Evolutionary conservation across 768 basidiomycete genomes (phyloP).

Genomic region (Bullera alba): DNA sequence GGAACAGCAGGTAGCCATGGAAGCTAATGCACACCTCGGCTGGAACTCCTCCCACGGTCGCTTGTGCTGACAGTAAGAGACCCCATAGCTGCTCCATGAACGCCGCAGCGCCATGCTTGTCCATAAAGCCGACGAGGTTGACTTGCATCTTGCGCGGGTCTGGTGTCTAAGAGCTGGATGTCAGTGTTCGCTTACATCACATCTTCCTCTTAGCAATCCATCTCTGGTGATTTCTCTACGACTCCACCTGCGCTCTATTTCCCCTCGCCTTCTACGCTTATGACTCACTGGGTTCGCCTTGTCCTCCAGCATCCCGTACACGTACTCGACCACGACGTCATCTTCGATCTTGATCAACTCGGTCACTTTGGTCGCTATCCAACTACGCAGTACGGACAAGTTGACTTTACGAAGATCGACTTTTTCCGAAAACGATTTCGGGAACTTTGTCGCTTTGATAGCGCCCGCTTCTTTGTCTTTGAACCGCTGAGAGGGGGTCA

Average conservation of each 20-base stretch:
- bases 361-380: slow-evolving; percentile 78
- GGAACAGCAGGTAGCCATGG: not conserved
- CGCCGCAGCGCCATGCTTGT: slow-evolving; percentile 63
- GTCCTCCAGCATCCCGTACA: slow-evolving; percentile 88
- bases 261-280: too few relatives aligned
- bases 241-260: too few relatives aligned
- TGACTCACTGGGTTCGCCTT: slow-evolving; percentile 67
- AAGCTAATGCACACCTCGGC: slow-evolving; percentile 50
- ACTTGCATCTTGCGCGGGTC: slow-evolving; percentile 97
- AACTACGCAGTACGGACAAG: slow-evolving; percentile 79
- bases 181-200: too few relatives aligned
- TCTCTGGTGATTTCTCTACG: too few relatives aligned
- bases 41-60: slow-evolving; percentile 80
- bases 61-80: slow-evolving; percentile 86
- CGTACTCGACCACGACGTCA: slow-evolving; percentile 93
- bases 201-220: too few relatives aligned
- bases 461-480: slow-evolving; percentile 90
- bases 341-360: slow-evolving; percentile 91
- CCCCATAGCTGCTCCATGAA: slow-evolving; percentile 90
- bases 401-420: slow-evolving; percentile 97
- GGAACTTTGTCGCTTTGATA: slow-evolving; percentile 84
- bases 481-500: slow-evolving; percentile 54
- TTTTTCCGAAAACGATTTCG: slow-evolving; percentile 80
- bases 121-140: slow-evolving; percentile 84
- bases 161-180: slow-evolving; percentile 55